Base-by-base conservation (phyloP, 352 stramenopile genomes). In the Pythium guiyangense region DNA sequence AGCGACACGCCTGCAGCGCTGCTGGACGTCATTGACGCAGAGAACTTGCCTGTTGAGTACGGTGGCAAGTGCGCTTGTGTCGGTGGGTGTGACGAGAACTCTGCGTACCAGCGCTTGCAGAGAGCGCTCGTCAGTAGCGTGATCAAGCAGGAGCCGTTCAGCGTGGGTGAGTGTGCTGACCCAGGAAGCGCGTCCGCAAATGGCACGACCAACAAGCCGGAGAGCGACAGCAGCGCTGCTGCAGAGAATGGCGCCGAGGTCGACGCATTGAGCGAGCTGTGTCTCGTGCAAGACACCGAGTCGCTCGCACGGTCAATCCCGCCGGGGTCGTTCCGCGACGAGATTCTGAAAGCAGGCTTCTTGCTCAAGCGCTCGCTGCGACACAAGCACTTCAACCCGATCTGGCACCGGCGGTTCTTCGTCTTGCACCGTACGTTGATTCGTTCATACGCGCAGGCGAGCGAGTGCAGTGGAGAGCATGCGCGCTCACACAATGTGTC, bases 281-380 rank as follows among this genome's bases (percentile, higher is more conserved):
- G 50, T 27, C 54, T 66, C 12, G 54, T 58, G 5, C 47, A 66
- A 50, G 60, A 66, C 43, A 45, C 40, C 0, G 55, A 58, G 40
- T 22, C 43, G 15, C 42, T 66, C 9, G 54, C 54, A 11, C 49
- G 47, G 27, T 69, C 65, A 6, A 80, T 80, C 44, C 66, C 68
- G 14, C 43, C 66, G 2, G 64, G 69, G 1, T 73, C 74, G 37
- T 87, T 87, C 59, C 66, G 64, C 6, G 80, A 86, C n/a, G 74
- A 90, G 54, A 82, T 92, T 15, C 48, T 91, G 29, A 79, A 79
- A 51, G 76, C 75, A 4, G 77, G 86, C 1, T 94, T 86, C 52
- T 51, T 93, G 57, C 80, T 96, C 51, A 92, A 95, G 72, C 75
- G 86, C n/a, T 92, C 88, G 43, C 72, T 94, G 35, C 83, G 84